These are phyloP conservation scores for Leptosphaerulina australis DNA, from an alignment of 2,329 filamentous ascomycete species.

Conservation along the genomic window DNA sequence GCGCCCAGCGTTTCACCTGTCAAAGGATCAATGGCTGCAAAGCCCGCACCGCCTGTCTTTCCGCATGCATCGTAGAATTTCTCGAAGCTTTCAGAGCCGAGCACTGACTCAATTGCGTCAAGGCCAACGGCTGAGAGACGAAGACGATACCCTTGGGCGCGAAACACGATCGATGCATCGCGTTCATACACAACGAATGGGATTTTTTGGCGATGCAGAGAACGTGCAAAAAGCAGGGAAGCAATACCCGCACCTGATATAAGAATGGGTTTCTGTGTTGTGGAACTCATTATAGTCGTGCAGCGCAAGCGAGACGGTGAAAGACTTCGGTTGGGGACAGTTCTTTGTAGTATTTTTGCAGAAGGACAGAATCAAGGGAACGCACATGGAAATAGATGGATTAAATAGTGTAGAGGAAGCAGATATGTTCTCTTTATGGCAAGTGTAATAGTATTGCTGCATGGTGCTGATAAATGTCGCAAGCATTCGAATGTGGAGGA, in stretches of 20 bases:
- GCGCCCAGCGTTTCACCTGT: conserved; percentile 55
- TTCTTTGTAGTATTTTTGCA: neutral
- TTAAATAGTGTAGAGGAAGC: neutral
- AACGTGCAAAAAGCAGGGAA: conserved; percentile 41
- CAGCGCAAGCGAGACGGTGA: conserved; percentile 14
- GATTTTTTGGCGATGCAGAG: conserved; percentile 36
- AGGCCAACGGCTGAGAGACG: conserved; percentile 63
- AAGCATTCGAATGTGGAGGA: neutral
- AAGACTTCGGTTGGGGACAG: neutral
- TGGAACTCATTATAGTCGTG: conserved; percentile 23
- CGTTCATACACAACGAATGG: conserved; percentile 48
- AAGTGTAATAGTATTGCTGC: neutral
- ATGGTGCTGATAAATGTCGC: conserved; percentile 2
- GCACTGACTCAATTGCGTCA: conserved; percentile 65
- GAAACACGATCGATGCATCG: conserved; percentile 59
- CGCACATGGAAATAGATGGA: neutral
- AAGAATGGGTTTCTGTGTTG: conserved; percentile 49
- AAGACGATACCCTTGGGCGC: conserved; percentile 67
- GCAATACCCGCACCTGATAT: conserved; percentile 44
- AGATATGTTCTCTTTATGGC: neutral
- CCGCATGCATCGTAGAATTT: conserved; percentile 66
- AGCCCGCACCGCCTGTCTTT: conserved; percentile 64
- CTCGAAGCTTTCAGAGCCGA: conserved; percentile 56
- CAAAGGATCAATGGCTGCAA: conserved; percentile 58
- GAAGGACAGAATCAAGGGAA: neutral